Percentiles rank a stretch among this genome's conserved stretches.
Evolutionary conservation across 331 rosid genomes (phyloP).

Genomic region (Dryas integrifolia): DNA sequence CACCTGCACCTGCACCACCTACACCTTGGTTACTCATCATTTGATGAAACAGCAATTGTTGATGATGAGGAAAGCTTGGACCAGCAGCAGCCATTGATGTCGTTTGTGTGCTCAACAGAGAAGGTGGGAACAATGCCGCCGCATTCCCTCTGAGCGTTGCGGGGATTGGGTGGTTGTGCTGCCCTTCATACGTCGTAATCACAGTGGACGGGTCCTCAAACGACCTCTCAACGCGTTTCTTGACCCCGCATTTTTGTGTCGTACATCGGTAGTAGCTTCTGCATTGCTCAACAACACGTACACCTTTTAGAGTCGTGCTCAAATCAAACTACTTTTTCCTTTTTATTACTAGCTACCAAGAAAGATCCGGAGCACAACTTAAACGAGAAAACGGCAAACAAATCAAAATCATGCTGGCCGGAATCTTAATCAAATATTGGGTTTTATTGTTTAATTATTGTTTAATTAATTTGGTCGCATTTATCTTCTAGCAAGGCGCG

Average conservation of each 20-base stretch:
- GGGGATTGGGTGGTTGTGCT: constrained; percentile 93
- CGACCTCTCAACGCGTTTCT: constrained; percentile 92
- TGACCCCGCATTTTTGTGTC: constrained; percentile 82
- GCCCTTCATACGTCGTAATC: constrained; percentile 95
- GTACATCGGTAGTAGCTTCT: constrained; percentile 97
- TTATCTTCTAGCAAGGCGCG: too few species aligned
- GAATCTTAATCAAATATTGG: too few species aligned
- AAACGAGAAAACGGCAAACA: too few species aligned
- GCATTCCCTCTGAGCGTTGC: constrained; percentile 64
- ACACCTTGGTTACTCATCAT: neutral
- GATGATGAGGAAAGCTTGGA: constrained; percentile 50
- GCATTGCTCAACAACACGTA: neutral
- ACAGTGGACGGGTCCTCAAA: constrained; percentile 78
- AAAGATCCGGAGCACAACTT: too few species aligned
- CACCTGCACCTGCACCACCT: too few species aligned
- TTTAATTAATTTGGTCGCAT: too few species aligned
- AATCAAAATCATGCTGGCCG: too few species aligned
- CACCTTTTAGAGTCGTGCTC: constrained; percentile 1
- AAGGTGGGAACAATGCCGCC: constrained; percentile 55
- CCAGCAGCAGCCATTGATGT: constrained; percentile 15
- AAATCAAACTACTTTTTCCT: neutral
- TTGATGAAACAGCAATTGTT: constrained; percentile 35
- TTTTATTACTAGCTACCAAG: neutral
- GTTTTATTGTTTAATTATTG: too few species aligned
- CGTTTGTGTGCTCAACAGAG: constrained; percentile 28